Percentiles rank a stretch among this genome's conserved stretches.
These are phyloP conservation scores for Solanum chacoense DNA, from an alignment of 305 asterid genomes.

Conservation along the genomic window DNA sequence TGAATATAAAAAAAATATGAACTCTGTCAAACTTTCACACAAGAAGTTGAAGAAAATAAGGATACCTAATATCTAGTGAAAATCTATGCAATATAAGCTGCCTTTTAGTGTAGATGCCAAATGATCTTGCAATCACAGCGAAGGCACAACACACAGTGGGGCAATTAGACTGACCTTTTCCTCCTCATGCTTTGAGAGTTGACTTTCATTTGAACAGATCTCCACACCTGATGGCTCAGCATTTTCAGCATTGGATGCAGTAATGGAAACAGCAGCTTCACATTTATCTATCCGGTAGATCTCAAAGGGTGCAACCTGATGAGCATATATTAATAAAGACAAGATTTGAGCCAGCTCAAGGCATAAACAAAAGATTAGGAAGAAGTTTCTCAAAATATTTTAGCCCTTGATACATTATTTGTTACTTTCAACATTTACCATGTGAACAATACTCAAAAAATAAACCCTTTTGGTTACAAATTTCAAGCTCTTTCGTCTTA, in stretches of 20 bases:
- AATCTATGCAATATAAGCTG: neutral
- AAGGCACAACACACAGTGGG: neutral
- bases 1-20: constrained; percentile 3
- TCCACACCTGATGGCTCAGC: constrained; percentile 35
- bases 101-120: neutral
- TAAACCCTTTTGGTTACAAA: neutral
- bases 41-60: neutral
- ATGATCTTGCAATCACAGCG: neutral
- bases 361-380: neutral
- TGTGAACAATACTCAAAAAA: neutral
- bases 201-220: constrained; percentile 27
- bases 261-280: constrained; percentile 31
- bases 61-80: neutral
- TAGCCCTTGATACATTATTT: neutral
- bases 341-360: neutral
- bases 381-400: neutral
- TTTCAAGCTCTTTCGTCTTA: neutral
- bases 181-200: constrained; percentile 18
- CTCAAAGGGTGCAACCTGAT: constrained; percentile 74
- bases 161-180: constrained; percentile 31
- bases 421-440: neutral
- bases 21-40: neutral
- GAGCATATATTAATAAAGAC: neutral
- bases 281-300: constrained; percentile 50
- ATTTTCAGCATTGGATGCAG: constrained; percentile 21